Evolutionary conservation across 352 stramenopile genomes (phyloP).

Genomic region (Aphanomyces euteiches): DNA sequence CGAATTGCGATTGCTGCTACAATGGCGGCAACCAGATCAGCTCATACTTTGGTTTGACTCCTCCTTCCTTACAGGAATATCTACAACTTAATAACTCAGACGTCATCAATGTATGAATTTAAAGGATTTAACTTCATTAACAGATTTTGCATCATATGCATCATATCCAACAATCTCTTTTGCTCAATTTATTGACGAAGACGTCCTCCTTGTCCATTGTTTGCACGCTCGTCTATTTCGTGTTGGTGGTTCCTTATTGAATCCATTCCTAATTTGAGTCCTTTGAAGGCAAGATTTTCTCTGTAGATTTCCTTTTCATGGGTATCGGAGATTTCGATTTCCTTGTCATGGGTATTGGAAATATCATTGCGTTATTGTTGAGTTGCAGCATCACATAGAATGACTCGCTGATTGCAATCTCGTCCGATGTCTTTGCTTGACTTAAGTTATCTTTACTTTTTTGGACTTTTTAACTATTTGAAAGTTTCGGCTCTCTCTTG

Average conservation of each 20-base stretch:
- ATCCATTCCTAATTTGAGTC: not conserved
- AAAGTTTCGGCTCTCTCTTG: too few relatives aligned
- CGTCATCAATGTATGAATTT: not conserved
- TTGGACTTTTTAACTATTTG: too few relatives aligned
- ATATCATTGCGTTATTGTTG: too few relatives aligned
- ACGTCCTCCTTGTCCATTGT: not conserved
- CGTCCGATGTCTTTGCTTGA: too few relatives aligned
- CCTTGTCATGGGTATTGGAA: too few relatives aligned
- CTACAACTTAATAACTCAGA: not conserved
- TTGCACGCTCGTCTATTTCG: not conserved
- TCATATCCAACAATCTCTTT: not conserved
- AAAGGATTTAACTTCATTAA: not conserved
- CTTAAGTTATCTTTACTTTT: too few relatives aligned
- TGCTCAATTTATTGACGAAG: not conserved
- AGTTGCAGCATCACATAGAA: too few relatives aligned
- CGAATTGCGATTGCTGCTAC: conserved; percentile 13
- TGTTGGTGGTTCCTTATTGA: not conserved
- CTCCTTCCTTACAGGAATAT: not conserved
- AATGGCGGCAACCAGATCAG: not conserved
- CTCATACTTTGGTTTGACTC: conserved; percentile 1
- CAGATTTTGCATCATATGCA: too few relatives aligned
- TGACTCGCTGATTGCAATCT: too few relatives aligned
- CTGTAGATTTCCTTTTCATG: too few relatives aligned
- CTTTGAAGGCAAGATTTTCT: not conserved
- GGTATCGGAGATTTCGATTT: too few relatives aligned